A percentile compares a stretch with the other conserved stretches of the same genome.
These are phyloP conservation scores for Colletotrichum tropicale DNA, from an alignment of 2,329 filamentous ascomycete species.

Conservation along the genomic window DNA sequence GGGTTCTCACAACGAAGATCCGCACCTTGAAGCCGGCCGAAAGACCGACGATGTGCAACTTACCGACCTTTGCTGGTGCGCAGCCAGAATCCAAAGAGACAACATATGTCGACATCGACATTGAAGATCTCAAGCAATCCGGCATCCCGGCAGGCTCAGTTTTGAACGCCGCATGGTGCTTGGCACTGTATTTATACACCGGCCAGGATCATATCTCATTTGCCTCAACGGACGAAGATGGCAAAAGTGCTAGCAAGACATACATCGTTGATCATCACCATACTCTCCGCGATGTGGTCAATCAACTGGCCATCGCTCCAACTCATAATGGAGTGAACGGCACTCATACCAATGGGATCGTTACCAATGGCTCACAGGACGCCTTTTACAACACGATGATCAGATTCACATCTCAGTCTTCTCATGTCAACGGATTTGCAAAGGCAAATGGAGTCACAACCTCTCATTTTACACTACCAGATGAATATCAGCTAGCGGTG, in stretches of 20 bases:
- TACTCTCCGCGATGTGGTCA: not conserved
- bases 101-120: not conserved
- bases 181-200: not conserved
- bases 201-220: not conserved
- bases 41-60: not conserved
- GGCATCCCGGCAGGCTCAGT: not conserved
- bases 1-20: not conserved
- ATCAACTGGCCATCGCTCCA: not conserved
- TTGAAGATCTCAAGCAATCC: not conserved
- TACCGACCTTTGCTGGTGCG: not conserved
- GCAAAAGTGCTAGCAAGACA: not conserved
- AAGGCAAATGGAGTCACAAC: not conserved
- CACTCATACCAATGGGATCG: not conserved
- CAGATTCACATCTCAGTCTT: not conserved
- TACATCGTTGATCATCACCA: not conserved
- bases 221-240: not conserved
- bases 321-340: not conserved
- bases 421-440: not conserved
- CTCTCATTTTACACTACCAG: not conserved
- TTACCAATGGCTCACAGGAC: not conserved
- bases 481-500: not conserved
- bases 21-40: not conserved
- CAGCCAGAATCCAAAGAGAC: not conserved
- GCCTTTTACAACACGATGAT: not conserved
- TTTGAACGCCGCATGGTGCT: not conserved